These are phyloP conservation scores for Starmera amethionina DNA, from an alignment of 805 yeast genomes.

Conservation along the genomic window DNA sequence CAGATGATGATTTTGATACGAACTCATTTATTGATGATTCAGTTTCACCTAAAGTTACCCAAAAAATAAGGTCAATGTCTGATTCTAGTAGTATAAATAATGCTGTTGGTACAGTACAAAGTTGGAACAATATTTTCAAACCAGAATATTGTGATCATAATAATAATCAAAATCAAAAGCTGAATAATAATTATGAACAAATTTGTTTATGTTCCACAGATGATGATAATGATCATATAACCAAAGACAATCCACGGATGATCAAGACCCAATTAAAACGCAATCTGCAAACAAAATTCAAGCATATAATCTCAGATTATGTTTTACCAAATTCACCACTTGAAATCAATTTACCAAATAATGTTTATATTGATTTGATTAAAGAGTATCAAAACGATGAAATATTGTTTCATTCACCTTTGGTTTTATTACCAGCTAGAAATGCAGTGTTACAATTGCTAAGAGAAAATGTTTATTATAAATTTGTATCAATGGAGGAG, in stretches of 20 bases:
- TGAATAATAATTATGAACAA: too few species aligned
- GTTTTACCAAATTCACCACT: slow-evolving; percentile 31
- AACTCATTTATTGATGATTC: slow-evolving; percentile 10
- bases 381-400: slow-evolving; percentile 15
- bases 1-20: slow-evolving; percentile 12
- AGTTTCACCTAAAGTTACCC: not conserved
- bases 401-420: slow-evolving; percentile 24
- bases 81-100: not conserved
- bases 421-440: slow-evolving; percentile 20
- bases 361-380: slow-evolving; percentile 22
- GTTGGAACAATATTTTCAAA: slow-evolving; percentile 10
- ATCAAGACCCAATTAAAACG: slow-evolving; percentile 3
- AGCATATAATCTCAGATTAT: slow-evolving; percentile 28
- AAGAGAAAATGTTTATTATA: slow-evolving; percentile 23
- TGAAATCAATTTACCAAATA: slow-evolving; percentile 39
- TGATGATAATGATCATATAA: slow-evolving; percentile 1
- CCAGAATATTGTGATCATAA: slow-evolving; percentile 5
- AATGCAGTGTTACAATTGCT: slow-evolving; percentile 21
- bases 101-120: slow-evolving; percentile 1
- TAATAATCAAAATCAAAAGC: not conserved
- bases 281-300: slow-evolving; percentile 24
- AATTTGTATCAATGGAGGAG: slow-evolving; percentile 17
- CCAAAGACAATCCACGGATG: too few species aligned
- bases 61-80: not conserved
- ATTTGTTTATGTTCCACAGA: slow-evolving; percentile 9